A percentile compares a stretch with the other conserved stretches of the same genome.
phyloP scores from a whole-genome alignment of 2,329 filamentous ascomycete genomes.

The Ceratocystis eucalypticola region DNA sequence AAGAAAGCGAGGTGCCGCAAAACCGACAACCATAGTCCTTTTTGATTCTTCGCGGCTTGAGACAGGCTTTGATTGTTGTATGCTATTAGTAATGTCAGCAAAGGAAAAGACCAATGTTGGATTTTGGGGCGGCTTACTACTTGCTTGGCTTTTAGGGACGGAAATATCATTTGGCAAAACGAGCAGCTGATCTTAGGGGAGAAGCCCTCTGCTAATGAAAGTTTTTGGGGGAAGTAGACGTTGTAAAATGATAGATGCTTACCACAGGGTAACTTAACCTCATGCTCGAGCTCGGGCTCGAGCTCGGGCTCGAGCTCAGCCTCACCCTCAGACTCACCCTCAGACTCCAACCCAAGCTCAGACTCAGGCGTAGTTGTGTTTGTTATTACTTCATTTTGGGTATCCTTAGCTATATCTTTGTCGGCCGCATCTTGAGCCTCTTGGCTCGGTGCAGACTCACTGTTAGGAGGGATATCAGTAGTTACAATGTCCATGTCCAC shows the following conservation, averaged over 20 bases:
- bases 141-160: background rate
- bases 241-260: background rate
- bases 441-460: background rate
- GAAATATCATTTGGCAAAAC: slow-evolving; percentile 21
- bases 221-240: background rate
- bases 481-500: slow-evolving; percentile 16
- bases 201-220: background rate
- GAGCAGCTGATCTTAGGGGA: slow-evolving; percentile 12
- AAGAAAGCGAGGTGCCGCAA: slow-evolving; percentile 29
- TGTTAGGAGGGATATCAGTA: background rate
- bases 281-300: no score
- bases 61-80: slow-evolving; percentile 27
- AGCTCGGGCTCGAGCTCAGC: no score
- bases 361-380: no score
- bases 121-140: slow-evolving; percentile 17
- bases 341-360: no score
- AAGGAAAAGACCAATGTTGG: background rate
- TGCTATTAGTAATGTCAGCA: slow-evolving; percentile 24
- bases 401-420: background rate
- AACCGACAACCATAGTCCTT: slow-evolving; percentile 30
- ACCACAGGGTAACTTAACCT: background rate
- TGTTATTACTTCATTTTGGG: background rate
- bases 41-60: slow-evolving; percentile 10
- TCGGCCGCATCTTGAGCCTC: background rate
- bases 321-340: no score